Evolutionary conservation across 164 flowering plant species (phyloP), one percentile per base, ranked within the genome.

Genomic region (Cinnamomum chago): DNA sequence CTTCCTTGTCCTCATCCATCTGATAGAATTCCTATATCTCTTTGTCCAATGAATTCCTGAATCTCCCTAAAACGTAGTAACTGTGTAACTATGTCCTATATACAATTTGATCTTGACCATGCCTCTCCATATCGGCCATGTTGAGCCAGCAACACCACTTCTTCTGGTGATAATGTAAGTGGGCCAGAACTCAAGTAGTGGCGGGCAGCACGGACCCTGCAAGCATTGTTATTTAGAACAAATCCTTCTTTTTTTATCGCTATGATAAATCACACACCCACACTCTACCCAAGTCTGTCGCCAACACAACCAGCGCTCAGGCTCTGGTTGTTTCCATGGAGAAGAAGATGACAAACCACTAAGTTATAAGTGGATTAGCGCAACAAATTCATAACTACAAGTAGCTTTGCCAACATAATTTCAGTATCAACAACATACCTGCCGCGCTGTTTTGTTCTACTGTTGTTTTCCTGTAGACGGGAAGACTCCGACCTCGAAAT

Each of bases 401-500:
- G 13, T 13, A 33, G 3, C 40, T 30, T 10, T 50, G 50, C 60
- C 3, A 55, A 55, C n/a, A 55, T 55, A 55, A 55, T 3, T 55
- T 55, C 60, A 2, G 2, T 55, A 55, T 55, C 60, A 55, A 50
- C 12, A 47, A 74, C 27, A 74, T 67, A 91, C 98, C 95, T 87
- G 78, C 84, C 47, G 70, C 87, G 76, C 68, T 73, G 76, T 69
- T 76, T 84, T 28, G 82, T 79, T 47, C 70, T 81, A 65, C 76
- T 70, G 51, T 64, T 40, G 67, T 78, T 70, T 64, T 80, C 71
- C 15, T 88, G 81, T 62, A 88, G 67, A 30, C 91, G 90, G 17
- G 85, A 79, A 50, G 88, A 74, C 81, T 92, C 98, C 17, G 84
- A 82, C 79, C 85, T 88, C 75, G 92, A 87, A 70, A 95, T 93